Percentiles rank a stretch among this genome's conserved stretches.
phyloP scores from a whole-genome alignment of 129 eudicot genomes.

The Flaveria sonorensis region DNA sequence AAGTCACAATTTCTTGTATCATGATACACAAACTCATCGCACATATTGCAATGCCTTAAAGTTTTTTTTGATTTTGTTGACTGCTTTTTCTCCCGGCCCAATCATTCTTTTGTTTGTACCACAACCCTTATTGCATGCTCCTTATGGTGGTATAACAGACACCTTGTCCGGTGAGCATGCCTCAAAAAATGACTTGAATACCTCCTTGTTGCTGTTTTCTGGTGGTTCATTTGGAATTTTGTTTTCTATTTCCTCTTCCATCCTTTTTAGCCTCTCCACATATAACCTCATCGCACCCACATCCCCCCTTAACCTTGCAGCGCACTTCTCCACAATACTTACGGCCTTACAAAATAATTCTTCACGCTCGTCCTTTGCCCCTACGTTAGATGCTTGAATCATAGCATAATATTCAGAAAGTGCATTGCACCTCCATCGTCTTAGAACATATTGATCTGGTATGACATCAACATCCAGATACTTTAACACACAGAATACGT shows the following conservation, averaged over 20 bases:
- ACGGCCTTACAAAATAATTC: not conserved
- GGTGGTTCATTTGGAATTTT: not conserved
- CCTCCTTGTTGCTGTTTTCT: not conserved
- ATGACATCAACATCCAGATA: no score
- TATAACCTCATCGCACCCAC: not conserved
- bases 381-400: no score
- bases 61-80: no score
- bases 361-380: not conserved
- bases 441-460: no score
- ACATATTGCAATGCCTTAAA: no score
- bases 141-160: not conserved
- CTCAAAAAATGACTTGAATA: not conserved
- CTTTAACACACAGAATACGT: no score
- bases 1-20: no score
- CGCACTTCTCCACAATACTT: not conserved
- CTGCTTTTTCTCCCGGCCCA: no score
- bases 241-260: not conserved
- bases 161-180: not conserved
- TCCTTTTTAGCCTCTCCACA: not conserved
- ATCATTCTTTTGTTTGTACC: not conserved
- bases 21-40: no score
- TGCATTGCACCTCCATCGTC: no score
- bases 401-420: no score
- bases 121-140: not conserved
- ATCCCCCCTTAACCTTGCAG: not conserved